A percentile compares a stretch with the other conserved stretches of the same genome.
Evolutionary conservation across 148 eudicot genomes (phyloP).

Genomic region (Amaranthus hypochondriacus): DNA sequence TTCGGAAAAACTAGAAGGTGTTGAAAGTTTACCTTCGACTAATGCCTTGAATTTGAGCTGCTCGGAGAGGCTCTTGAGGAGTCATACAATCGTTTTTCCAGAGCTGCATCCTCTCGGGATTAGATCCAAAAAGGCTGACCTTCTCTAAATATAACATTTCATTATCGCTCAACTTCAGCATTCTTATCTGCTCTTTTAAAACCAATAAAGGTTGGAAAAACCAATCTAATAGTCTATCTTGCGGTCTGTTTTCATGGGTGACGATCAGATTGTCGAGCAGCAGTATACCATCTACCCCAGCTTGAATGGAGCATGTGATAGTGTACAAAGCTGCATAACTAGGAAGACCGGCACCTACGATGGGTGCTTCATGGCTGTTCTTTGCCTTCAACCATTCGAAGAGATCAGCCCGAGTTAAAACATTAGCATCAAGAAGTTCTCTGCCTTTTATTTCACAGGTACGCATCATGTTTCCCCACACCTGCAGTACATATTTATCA

Average conservation of each 20-base stretch:
- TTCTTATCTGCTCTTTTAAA: slow-evolving; percentile 76
- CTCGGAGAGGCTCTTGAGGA: slow-evolving; percentile 60
- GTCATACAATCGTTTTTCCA: slow-evolving; percentile 68
- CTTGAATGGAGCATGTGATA: slow-evolving; percentile 49
- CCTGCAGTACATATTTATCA: slow-evolving; percentile 34
- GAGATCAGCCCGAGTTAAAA: slow-evolving; percentile 57
- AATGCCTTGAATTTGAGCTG: slow-evolving; percentile 90
- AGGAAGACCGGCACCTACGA: slow-evolving; percentile 70
- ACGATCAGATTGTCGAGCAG: slow-evolving; percentile 55
- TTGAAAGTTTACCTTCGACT: slow-evolving; percentile 61
- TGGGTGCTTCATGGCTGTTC: slow-evolving; percentile 40
- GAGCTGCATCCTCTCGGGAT: slow-evolving; percentile 40
- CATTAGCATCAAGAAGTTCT: slow-evolving; percentile 53
- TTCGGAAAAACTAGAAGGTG: neutral
- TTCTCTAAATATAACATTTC: slow-evolving; percentile 66
- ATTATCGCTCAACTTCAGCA: slow-evolving; percentile 47
- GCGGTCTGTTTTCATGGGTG: slow-evolving; percentile 65
- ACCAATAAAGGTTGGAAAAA: slow-evolving; percentile 81
- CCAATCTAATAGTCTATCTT: slow-evolving; percentile 79
- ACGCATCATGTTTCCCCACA: slow-evolving; percentile 81
- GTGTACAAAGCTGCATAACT: slow-evolving; percentile 56
- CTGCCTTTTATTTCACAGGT: slow-evolving; percentile 51
- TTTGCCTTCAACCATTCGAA: slow-evolving; percentile 74
- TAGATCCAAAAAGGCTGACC: slow-evolving; percentile 55
- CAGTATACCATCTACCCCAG: slow-evolving; percentile 59